These are phyloP conservation scores for Jaltomata sinuosa DNA, from an alignment of 257 asterid genomes.

Conservation along the genomic window DNA sequence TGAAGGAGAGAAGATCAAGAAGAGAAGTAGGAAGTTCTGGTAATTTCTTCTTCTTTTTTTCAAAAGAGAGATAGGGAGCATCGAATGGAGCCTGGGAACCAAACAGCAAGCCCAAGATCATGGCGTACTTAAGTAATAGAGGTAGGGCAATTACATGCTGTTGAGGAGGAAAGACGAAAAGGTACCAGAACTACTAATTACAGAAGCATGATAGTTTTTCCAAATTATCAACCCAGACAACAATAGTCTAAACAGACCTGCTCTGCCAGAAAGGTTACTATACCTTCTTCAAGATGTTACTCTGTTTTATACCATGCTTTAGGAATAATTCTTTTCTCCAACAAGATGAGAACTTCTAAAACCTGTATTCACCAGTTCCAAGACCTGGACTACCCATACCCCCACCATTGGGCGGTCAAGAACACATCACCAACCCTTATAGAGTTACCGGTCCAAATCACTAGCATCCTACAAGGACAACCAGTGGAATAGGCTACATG, in stretches of 20 bases:
- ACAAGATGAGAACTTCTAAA: background rate
- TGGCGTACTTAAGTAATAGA: background rate
- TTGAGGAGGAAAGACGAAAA: background rate
- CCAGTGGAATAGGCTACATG: constrained; percentile 13
- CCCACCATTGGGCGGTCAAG: background rate
- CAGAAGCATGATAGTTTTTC: background rate
- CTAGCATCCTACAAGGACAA: constrained; percentile 26
- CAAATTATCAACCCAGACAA: background rate
- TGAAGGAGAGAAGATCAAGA: background rate
- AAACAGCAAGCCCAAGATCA: background rate
- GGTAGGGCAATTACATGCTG: background rate
- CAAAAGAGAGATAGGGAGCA: background rate
- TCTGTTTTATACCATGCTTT: background rate
- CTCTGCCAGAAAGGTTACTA: background rate
- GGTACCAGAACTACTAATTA: background rate
- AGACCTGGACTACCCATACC: background rate
- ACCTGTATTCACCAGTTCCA: background rate
- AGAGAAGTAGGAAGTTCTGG: background rate
- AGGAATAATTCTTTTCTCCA: background rate
- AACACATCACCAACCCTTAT: constrained; percentile 19
- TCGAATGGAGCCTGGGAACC: background rate
- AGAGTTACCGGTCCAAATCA: constrained; percentile 20
- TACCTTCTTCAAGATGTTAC: background rate
- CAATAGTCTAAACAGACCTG: background rate
- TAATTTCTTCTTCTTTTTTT: background rate